Percentiles rank a stretch among this genome's conserved stretches.
Evolutionary conservation across 1,139 yeast genomes (phyloP).

Genomic region (Zygoascus meyerae): DNA sequence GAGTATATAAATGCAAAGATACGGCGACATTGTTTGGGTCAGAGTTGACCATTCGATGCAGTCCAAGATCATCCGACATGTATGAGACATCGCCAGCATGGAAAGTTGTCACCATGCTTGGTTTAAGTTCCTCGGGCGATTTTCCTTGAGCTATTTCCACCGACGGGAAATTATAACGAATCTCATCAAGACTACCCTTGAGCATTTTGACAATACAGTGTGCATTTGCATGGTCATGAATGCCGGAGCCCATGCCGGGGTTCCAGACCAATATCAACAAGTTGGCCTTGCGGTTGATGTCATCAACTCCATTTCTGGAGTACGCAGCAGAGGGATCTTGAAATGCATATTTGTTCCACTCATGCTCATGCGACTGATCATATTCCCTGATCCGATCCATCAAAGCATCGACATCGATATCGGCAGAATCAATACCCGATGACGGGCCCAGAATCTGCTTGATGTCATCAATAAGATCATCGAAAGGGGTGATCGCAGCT

Average conservation of each 20-base stretch:
- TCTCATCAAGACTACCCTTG: slow-evolving; percentile 55
- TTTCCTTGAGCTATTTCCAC: slow-evolving; percentile 17
- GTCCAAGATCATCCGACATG: slow-evolving; percentile 61
- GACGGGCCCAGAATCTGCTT: slow-evolving; percentile 35
- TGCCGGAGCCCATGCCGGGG: slow-evolving; percentile 59
- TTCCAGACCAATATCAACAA: slow-evolving; percentile 65
- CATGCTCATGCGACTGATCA: slow-evolving; percentile 40
- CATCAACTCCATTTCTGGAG: slow-evolving; percentile 56
- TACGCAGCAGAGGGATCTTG: slow-evolving; percentile 45
- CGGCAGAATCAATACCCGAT: slow-evolving; percentile 40
- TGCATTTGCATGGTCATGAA: slow-evolving; percentile 75
- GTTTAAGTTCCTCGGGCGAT: slow-evolving; percentile 19
- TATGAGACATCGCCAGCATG: slow-evolving; percentile 52
- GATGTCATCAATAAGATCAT: slow-evolving; percentile 31
- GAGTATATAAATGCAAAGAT: slow-evolving; percentile 68
- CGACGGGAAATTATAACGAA: slow-evolving; percentile 51
- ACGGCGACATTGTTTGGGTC: slow-evolving; percentile 47
- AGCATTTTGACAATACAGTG: slow-evolving; percentile 55
- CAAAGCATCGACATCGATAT: slow-evolving; percentile 50
- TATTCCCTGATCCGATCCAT: slow-evolving; percentile 46
- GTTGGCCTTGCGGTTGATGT: slow-evolving; percentile 64
- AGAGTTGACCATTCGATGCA: slow-evolving; percentile 59
- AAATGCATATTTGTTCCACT: slow-evolving; percentile 59
- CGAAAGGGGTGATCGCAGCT: slow-evolving; percentile 22
- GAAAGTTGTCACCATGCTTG: slow-evolving; percentile 34